phyloP scores from a whole-genome alignment of 179 eudicot species.

The Beta corolliflora region DNA sequence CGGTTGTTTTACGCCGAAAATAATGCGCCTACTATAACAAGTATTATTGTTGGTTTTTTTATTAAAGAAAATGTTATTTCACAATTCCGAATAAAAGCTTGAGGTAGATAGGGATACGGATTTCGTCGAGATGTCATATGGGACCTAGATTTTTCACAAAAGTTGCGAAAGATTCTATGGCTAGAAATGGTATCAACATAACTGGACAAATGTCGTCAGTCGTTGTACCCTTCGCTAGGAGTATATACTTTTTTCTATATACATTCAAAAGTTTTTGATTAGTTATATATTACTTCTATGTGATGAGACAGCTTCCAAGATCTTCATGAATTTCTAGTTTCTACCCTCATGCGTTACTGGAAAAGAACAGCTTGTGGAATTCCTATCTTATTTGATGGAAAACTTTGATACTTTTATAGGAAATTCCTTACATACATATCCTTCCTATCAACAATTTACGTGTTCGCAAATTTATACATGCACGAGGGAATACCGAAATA shows the following conservation, averaged over 20 bases:
- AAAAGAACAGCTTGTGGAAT: background rate
- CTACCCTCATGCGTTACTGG: background rate
- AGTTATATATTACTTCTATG: background rate
- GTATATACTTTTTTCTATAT: no score
- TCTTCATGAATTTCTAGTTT: background rate
- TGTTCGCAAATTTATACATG: no score
- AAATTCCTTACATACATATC: background rate
- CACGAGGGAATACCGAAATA: no score
- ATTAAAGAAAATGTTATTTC: no score
- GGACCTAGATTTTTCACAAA: slow-evolving; percentile 18
- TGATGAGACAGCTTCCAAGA: background rate
- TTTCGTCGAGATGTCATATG: background rate
- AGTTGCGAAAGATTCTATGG: slow-evolving; percentile 11
- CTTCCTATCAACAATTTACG: background rate
- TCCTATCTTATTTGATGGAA: background rate
- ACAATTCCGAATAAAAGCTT: no score
- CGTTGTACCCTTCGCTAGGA: background rate
- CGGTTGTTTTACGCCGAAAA: no score
- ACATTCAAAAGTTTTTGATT: background rate
- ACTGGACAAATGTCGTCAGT: slow-evolving; percentile 14
- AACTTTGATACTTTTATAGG: background rate
- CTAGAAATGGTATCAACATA: slow-evolving; percentile 15
- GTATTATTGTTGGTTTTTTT: no score
- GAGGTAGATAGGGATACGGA: no score
- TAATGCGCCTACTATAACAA: no score